A percentile compares a stretch with the other conserved stretches of the same genome.
phyloP scores from a whole-genome alignment of 345 rosid species.

The Gossypium sturtianum region DNA sequence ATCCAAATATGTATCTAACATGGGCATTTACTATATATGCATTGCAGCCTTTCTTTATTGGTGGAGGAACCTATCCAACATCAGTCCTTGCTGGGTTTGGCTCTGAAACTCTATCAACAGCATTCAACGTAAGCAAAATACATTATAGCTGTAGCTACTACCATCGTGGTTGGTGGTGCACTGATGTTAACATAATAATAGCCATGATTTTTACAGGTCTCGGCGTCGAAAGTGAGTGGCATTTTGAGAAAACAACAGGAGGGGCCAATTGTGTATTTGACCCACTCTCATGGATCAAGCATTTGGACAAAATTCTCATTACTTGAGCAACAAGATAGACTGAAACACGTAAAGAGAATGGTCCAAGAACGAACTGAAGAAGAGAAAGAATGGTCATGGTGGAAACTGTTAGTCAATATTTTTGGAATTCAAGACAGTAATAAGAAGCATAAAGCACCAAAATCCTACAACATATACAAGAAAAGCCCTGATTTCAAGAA shows the following conservation, averaged over 20 bases:
- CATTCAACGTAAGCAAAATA: slow-evolving; percentile 54
- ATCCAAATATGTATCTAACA: not conserved
- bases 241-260: slow-evolving; percentile 34
- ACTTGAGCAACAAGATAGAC: slow-evolving; percentile 42
- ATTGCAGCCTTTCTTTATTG: slow-evolving; percentile 70
- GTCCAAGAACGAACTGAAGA: slow-evolving; percentile 23
- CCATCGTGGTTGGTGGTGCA: not conserved
- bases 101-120: slow-evolving; percentile 48
- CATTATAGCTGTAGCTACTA: not conserved
- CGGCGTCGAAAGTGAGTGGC: slow-evolving; percentile 32
- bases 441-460: slow-evolving; percentile 29
- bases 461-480: slow-evolving; percentile 58
- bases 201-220: slow-evolving; percentile 32
- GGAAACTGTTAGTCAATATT: slow-evolving; percentile 32
- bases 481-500: slow-evolving; percentile 47
- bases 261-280: slow-evolving; percentile 61
- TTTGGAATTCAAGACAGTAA: slow-evolving; percentile 20
- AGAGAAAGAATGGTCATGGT: slow-evolving; percentile 51
- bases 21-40: not conserved
- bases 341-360: slow-evolving; percentile 46
- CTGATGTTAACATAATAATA: not conserved
- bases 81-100: slow-evolving; percentile 68
- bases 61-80: slow-evolving; percentile 54
- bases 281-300: slow-evolving; percentile 36
- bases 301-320: slow-evolving; percentile 48